These are phyloP conservation scores for Colletotrichum plurivorum DNA, from an alignment of 2,329 filamentous ascomycete species.

Conservation along the genomic window DNA sequence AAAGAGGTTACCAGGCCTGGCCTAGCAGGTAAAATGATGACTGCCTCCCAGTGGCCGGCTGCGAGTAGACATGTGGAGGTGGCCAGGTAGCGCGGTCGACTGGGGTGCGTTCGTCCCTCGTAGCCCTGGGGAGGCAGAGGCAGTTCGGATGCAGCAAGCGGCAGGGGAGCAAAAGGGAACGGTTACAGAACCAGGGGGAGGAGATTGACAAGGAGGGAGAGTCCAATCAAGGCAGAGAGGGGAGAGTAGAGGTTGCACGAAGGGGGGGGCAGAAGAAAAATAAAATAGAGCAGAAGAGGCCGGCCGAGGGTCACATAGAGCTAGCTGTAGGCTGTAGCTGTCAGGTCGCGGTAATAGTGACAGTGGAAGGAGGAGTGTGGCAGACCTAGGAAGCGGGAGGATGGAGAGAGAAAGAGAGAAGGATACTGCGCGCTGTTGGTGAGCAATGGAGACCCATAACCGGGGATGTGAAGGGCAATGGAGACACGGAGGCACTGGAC, in stretches of 20 bases:
- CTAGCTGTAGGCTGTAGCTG: background rate
- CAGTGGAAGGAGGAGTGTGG: too few species aligned
- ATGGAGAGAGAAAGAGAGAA: too few species aligned
- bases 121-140: slow-evolving; percentile 15
- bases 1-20: slow-evolving; percentile 31
- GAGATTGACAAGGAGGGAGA: slow-evolving; percentile 34
- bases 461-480: too few species aligned
- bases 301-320: background rate
- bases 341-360: background rate
- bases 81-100: slow-evolving; percentile 32
- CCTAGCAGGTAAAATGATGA: slow-evolving; percentile 38
- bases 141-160: slow-evolving; percentile 40
- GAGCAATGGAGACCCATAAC: too few species aligned
- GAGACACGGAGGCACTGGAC: too few species aligned
- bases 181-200: slow-evolving; percentile 35
- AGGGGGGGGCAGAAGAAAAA: slow-evolving; percentile 17
- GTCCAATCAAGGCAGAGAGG: slow-evolving; percentile 32
- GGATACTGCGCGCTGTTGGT: too few species aligned
- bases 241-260: slow-evolving; percentile 12
- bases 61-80: slow-evolving; percentile 39
- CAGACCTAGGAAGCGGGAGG: background rate
- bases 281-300: slow-evolving; percentile 4
- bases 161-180: slow-evolving; percentile 35
- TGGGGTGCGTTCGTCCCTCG: slow-evolving; percentile 36
- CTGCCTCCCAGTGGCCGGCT: slow-evolving; percentile 26